A percentile compares a stretch with the other conserved stretches of the same genome.
Evolutionary conservation across 139 green algal species (phyloP).

Genomic region (Micromonas pusilla): DNA sequence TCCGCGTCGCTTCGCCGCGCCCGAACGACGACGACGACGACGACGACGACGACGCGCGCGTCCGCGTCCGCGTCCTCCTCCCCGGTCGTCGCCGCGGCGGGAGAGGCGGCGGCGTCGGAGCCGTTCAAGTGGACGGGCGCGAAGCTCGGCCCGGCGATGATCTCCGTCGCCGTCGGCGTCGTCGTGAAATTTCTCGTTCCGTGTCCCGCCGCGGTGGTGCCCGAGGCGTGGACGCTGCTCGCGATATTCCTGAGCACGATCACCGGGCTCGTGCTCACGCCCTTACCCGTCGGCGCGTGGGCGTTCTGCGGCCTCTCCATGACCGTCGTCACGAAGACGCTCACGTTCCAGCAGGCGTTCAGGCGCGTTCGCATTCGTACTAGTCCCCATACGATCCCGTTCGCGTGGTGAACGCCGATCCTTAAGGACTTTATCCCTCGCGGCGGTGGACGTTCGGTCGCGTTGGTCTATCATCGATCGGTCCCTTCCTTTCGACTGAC

Average conservation of each 20-base stretch:
- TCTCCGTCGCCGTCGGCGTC: conserved; percentile 67
- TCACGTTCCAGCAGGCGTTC: conserved; percentile 87
- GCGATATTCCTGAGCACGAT: conserved; percentile 94
- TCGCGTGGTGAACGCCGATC: too few species aligned
- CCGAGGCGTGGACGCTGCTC: conserved; percentile 82
- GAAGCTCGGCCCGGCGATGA: conserved; percentile 18
- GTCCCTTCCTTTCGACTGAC: too few species aligned
- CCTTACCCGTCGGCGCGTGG: conserved; percentile 89
- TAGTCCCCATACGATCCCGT: too few species aligned
- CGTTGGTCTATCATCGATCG: too few species aligned
- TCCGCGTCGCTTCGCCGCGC: too few species aligned
- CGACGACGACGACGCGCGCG: too few species aligned
- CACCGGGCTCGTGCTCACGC: conserved; percentile 76
- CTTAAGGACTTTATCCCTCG: too few species aligned
- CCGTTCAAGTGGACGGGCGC: conserved; percentile 10
- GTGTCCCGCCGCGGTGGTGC: conserved; percentile 50
- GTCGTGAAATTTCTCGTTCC: conserved; percentile 77
- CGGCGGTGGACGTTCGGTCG: too few species aligned
- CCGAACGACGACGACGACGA: too few species aligned
- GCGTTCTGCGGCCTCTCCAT: conserved; percentile 80
- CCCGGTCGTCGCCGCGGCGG: neutral
- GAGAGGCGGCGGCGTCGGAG: neutral
- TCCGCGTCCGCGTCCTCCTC: too few species aligned
- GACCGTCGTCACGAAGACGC: conserved; percentile 80
- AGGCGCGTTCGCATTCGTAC: too few species aligned